These are phyloP conservation scores for Lachnellula cervina DNA, from an alignment of 2,329 filamentous ascomycete species.

Conservation along the genomic window DNA sequence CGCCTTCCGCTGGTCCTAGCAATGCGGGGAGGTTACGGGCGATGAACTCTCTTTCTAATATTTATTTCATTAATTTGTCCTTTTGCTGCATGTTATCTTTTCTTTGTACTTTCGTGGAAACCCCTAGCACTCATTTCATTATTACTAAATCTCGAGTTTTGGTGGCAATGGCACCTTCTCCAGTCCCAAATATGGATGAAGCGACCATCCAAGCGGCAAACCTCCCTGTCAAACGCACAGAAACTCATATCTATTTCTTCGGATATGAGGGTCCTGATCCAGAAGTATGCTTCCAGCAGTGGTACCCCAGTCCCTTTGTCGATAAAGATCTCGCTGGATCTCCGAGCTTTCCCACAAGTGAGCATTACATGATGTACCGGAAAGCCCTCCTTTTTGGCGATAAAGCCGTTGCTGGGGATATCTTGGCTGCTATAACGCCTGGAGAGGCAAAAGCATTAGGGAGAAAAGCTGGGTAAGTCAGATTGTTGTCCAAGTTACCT, in stretches of 20 bases:
- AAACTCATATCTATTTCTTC: constrained; percentile 2
- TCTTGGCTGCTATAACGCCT: constrained; percentile 1
- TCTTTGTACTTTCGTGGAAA: too few species aligned
- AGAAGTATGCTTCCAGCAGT: constrained; percentile 7
- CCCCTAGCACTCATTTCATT: too few species aligned
- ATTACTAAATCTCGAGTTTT: too few species aligned
- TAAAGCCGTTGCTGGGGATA: not conserved
- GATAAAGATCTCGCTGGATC: not conserved
- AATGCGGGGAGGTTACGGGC: too few species aligned
- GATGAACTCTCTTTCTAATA: too few species aligned
- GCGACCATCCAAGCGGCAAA: not conserved
- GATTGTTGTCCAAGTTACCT: not conserved
- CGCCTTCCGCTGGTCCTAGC: too few species aligned
- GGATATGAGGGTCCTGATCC: constrained; percentile 4
- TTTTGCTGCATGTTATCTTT: too few species aligned
- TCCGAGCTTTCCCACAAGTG: constrained; percentile 1
- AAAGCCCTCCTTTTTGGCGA: constrained; percentile 7
- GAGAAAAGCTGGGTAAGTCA: constrained; percentile 7
- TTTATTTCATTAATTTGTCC: too few species aligned
- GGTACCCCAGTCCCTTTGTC: not conserved
- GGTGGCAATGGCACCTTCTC: not conserved
- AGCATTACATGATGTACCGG: constrained; percentile 9
- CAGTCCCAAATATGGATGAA: constrained; percentile 7
- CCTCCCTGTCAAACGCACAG: constrained; percentile 4
- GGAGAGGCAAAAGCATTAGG: constrained; percentile 5